Conservation (phyloP, 495 filamentous ascomycete genomes). For the Thermochaetoides thermophila region DNA sequence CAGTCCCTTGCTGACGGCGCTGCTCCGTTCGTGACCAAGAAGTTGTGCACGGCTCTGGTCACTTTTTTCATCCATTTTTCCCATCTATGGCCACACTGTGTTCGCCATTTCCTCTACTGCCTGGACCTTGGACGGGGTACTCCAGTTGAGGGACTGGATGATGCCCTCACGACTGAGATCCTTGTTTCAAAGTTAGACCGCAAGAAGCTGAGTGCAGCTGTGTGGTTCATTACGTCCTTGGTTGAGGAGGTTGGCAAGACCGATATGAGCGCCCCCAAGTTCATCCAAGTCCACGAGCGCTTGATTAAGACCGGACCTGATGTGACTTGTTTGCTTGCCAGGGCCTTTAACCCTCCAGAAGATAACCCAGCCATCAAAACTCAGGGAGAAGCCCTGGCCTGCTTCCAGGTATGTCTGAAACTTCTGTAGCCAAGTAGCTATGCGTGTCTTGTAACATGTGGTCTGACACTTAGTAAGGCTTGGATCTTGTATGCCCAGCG, state of each 20-base stretch:
- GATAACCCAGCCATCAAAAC: constrained; percentile 14
- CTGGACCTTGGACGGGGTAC: constrained; percentile 37
- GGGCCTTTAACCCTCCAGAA: constrained; percentile 23
- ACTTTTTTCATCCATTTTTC: constrained; percentile 64
- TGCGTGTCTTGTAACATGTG: no score
- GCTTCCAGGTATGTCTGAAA: constrained; percentile 42
- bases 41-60: constrained; percentile 70
- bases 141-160: constrained; percentile 32
- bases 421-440: no score
- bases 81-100: constrained; percentile 48
- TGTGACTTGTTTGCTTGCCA: constrained; percentile 31
- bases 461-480: no score
- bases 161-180: constrained; percentile 33
- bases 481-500: constrained; percentile 59
- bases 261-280: constrained; percentile 40
- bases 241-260: constrained; percentile 64
- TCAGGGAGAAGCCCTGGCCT: constrained; percentile 39
- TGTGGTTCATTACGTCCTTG: constrained; percentile 60
- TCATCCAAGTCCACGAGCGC: constrained; percentile 31
- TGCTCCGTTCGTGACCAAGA: constrained; percentile 54
- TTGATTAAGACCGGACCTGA: constrained; percentile 38
- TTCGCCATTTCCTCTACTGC: constrained; percentile 54
- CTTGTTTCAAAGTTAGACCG: constrained; percentile 40
- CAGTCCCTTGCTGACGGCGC: constrained; percentile 42
- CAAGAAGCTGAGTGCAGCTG: constrained; percentile 39